These are phyloP conservation scores for Blastomyces percursus DNA, from an alignment of 2,329 filamentous ascomycete species.

Conservation along the genomic window DNA sequence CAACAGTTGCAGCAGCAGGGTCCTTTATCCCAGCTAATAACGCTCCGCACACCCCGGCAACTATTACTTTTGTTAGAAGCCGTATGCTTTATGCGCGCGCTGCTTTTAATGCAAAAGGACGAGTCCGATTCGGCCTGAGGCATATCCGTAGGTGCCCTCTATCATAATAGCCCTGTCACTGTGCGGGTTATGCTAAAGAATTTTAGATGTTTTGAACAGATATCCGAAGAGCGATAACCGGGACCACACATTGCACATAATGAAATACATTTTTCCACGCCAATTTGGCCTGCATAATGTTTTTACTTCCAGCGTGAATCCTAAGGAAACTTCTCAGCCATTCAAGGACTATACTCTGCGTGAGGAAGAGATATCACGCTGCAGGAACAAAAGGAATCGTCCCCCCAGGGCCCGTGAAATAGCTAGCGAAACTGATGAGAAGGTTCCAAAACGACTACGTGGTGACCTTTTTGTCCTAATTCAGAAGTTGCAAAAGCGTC, in stretches of 20 bases:
- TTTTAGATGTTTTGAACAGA: constrained; percentile 70
- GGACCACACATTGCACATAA: constrained; percentile 54
- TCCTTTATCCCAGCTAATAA: not conserved
- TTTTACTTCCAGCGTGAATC: constrained; percentile 62
- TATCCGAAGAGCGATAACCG: constrained; percentile 41
- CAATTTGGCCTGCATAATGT: constrained; percentile 88
- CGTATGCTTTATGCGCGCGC: constrained; percentile 79
- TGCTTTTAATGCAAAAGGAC: constrained; percentile 55
- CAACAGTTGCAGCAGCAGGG: not conserved
- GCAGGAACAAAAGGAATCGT: constrained; percentile 10
- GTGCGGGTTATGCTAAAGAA: constrained; percentile 7
- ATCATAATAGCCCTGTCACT: not conserved
- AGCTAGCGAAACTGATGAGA: constrained; percentile 8
- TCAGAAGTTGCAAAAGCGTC: constrained; percentile 56
- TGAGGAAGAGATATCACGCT: constrained; percentile 61
- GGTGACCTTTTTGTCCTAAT: constrained; percentile 52
- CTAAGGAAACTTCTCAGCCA: constrained; percentile 55
- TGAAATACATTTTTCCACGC: constrained; percentile 89
- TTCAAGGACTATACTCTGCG: constrained; percentile 78
- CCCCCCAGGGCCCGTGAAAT: not conserved
- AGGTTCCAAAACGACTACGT: constrained; percentile 45
- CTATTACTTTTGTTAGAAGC: constrained; percentile 66
- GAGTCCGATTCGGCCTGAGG: constrained; percentile 61
- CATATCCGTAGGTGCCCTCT: constrained; percentile 59
- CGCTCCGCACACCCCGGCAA: constrained; percentile 30